Percentiles rank a stretch among this genome's conserved stretches.
Conservation (phyloP, 306 rosid species). For the Dicorynia guianensis region DNA sequence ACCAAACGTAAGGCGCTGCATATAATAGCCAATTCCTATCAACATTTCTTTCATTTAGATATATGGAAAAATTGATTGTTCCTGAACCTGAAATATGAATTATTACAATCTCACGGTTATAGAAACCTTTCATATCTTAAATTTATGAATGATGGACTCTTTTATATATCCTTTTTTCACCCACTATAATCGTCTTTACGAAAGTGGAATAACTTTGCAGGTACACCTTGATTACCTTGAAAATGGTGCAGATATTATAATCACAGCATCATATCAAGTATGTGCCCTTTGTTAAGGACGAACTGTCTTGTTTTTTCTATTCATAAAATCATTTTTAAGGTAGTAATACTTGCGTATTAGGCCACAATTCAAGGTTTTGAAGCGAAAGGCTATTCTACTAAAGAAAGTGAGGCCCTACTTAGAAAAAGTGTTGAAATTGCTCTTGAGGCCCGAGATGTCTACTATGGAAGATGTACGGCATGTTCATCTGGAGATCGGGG, state of each 20-base stretch:
- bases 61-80: not conserved
- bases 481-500: constrained; percentile 34
- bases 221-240: constrained; percentile 67
- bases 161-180: not conserved
- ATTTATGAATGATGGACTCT: not conserved
- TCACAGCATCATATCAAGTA: constrained; percentile 64
- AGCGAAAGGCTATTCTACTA: constrained; percentile 56
- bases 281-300: constrained; percentile 27
- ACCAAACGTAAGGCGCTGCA: not conserved
- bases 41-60: not conserved
- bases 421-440: constrained; percentile 63
- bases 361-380: constrained; percentile 67
- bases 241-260: constrained; percentile 67
- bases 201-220: constrained; percentile 19
- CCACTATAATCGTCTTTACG: not conserved
- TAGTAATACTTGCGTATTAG: constrained; percentile 39
- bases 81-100: not conserved
- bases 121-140: constrained; percentile 25
- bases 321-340: constrained; percentile 13
- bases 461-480: constrained; percentile 47
- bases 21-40: no score
- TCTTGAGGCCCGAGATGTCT: constrained; percentile 54
- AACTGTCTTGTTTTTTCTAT: not conserved
- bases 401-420: constrained; percentile 56
- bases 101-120: not conserved